Conservation (phyloP, 2,329 filamentous ascomycete species). For the Colletotrichum ledebouriae region DNA sequence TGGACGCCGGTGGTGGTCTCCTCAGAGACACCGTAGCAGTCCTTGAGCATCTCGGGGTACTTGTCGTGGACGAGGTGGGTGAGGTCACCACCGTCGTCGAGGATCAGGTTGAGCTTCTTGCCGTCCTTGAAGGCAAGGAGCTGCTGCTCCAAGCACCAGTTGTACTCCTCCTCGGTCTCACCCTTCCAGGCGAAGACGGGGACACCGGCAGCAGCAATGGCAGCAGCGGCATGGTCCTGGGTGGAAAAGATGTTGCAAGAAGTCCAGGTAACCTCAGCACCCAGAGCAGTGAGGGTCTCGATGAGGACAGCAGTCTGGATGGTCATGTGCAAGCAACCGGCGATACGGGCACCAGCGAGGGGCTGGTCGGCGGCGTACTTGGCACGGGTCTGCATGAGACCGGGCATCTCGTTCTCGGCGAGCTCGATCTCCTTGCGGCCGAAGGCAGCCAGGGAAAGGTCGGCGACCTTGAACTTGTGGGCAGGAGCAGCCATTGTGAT, state of each 20-base stretch:
- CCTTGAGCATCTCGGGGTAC: constrained; percentile 98
- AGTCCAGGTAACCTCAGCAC: constrained; percentile 98
- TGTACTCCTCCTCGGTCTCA: constrained; percentile 99
- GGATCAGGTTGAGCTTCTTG: constrained; percentile 98
- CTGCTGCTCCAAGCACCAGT: constrained; percentile 99
- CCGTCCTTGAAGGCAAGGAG: constrained; percentile 95
- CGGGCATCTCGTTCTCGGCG: constrained; percentile 96
- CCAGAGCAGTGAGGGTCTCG: constrained; percentile 94
- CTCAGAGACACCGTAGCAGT: constrained; percentile 98
- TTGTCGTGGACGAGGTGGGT: constrained; percentile 97
- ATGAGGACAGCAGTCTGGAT: constrained; percentile 99
- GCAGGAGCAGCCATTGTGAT: constrained; percentile 81
- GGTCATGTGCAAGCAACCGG: constrained; percentile 99
- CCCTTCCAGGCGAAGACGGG: constrained; percentile 86
- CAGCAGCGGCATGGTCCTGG: constrained; percentile 97
- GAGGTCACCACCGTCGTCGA: constrained; percentile 98
- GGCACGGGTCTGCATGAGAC: constrained; percentile 92
- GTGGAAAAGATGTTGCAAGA: constrained; percentile 99
- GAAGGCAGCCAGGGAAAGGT: constrained; percentile 97
- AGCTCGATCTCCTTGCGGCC: constrained; percentile 99
- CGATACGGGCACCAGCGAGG: constrained; percentile 93
- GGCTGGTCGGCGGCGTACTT: constrained; percentile 97
- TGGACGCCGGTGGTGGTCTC: constrained; percentile 99
- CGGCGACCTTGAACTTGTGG: constrained; percentile 97
- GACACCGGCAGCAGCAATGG: constrained; percentile 93